Evolutionary conservation across 2,329 filamentous ascomycete species (phyloP).

Genomic region (Karstenula rhodostoma): DNA sequence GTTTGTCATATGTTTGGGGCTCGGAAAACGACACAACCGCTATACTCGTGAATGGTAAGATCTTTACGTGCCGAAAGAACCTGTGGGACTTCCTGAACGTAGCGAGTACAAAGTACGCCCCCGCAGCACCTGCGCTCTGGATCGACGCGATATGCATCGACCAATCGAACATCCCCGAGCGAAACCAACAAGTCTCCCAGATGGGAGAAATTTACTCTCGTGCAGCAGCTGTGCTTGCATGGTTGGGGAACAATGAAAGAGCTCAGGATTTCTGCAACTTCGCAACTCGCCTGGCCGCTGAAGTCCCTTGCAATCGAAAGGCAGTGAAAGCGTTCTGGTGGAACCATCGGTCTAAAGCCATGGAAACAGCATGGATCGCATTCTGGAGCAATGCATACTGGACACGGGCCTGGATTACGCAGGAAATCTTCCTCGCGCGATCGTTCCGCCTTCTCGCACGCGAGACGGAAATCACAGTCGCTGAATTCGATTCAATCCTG

Average conservation of each 20-base stretch:
- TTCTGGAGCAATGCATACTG: not conserved
- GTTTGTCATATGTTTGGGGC: conserved; percentile 23
- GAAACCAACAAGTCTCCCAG: conserved; percentile 14
- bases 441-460: not conserved
- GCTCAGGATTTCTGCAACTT: not conserved
- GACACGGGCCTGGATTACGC: not conserved
- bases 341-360: not conserved
- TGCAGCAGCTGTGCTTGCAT: not conserved
- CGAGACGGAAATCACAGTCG: not conserved
- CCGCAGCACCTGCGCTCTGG: conserved; percentile 6
- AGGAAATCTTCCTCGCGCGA: not conserved
- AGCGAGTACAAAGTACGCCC: not conserved
- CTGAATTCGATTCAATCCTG: not conserved
- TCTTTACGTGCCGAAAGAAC: conserved; percentile 12
- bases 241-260: not conserved
- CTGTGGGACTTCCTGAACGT: conserved; percentile 13
- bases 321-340: not conserved
- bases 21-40: not conserved
- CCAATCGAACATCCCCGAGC: conserved; percentile 10
- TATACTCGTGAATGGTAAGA: conserved; percentile 1
- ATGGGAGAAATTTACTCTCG: not conserved
- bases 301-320: not conserved
- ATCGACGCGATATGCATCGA: conserved; percentile 20
- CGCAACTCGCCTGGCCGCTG: not conserved
- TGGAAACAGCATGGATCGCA: not conserved